Evolutionary conservation across 306 rosid species (phyloP).

Genomic region (Glycine latifolia): DNA sequence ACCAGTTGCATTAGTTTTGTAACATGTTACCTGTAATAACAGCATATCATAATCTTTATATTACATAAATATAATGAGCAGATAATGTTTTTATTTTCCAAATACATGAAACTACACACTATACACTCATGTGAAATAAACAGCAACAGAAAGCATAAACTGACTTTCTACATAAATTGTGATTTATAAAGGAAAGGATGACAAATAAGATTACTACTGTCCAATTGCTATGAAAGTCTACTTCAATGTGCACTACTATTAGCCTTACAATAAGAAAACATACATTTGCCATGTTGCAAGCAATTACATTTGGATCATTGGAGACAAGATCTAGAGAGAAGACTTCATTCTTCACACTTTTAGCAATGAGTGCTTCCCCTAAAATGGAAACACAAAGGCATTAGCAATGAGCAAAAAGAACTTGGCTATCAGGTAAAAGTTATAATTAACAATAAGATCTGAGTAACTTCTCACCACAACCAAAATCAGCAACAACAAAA

Average conservation of each 20-base stretch:
- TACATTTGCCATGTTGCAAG: conserved; percentile 95
- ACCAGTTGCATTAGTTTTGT: not conserved
- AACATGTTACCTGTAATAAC: not conserved
- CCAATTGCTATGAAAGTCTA: not conserved
- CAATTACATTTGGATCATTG: conserved; percentile 74
- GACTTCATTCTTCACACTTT: conserved; percentile 82
- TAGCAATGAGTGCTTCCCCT: conserved; percentile 93
- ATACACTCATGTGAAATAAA: not conserved
- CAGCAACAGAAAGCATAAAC: conserved; percentile 14
- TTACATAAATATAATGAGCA: not conserved
- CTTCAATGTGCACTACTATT: no score
- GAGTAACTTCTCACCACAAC: conserved; percentile 76
- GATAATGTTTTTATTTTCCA: conserved; percentile 12
- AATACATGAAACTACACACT: not conserved
- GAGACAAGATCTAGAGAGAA: conserved; percentile 94
- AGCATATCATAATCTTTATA: not conserved
- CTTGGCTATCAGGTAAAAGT: not conserved
- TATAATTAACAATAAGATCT: not conserved
- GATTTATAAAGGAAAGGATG: not conserved
- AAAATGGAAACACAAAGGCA: conserved; percentile 40
- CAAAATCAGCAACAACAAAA: conserved; percentile 90
- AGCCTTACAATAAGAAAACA: conserved; percentile 44
- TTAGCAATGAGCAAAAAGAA: conserved; percentile 32
- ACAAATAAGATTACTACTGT: conserved; percentile 7
- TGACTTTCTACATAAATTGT: conserved; percentile 1